phyloP scores from a whole-genome alignment of 768 basidiomycete species.

The Tylopilus sp. region DNA sequence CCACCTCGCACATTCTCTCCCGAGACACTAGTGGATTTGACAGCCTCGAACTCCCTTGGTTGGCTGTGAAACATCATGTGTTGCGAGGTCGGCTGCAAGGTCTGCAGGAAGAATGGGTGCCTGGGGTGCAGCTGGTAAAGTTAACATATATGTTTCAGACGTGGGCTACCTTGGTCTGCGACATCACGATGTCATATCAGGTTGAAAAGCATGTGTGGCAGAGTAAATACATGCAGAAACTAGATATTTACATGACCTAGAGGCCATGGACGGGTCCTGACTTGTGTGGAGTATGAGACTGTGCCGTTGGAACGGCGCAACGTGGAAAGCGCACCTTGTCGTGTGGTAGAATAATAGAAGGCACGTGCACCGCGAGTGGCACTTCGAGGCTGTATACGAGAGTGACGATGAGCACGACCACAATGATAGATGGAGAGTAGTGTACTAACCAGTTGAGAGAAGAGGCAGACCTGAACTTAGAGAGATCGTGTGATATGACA shows the following conservation, averaged over 20 bases:
- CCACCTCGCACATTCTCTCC: slow-evolving; percentile 34
- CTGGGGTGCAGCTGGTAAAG: slow-evolving; percentile 69
- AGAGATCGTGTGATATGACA: slow-evolving; percentile 39
- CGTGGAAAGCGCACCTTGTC: slow-evolving; percentile 52
- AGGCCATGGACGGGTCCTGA: slow-evolving; percentile 90
- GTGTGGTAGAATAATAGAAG: slow-evolving; percentile 58
- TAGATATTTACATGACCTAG: slow-evolving; percentile 86
- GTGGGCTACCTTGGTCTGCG: slow-evolving; percentile 85
- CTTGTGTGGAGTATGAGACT: background rate
- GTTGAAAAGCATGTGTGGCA: no score
- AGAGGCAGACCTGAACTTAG: slow-evolving; percentile 41
- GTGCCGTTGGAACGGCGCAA: slow-evolving; percentile 21
- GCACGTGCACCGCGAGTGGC: slow-evolving; percentile 52
- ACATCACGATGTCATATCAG: background rate
- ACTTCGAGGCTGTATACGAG: slow-evolving; percentile 32
- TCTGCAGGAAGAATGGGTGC: slow-evolving; percentile 74
- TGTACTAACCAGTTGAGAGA: slow-evolving; percentile 49
- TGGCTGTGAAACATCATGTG: slow-evolving; percentile 84
- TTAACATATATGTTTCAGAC: slow-evolving; percentile 84
- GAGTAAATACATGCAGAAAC: slow-evolving; percentile 52
- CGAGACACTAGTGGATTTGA: slow-evolving; percentile 23
- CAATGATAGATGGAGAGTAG: background rate
- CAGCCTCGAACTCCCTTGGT: slow-evolving; percentile 41
- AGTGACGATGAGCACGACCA: slow-evolving; percentile 12
- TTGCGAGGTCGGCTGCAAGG: slow-evolving; percentile 83